phyloP scores from a whole-genome alignment of 331 rosid genomes.

The Malus hybrid region DNA sequence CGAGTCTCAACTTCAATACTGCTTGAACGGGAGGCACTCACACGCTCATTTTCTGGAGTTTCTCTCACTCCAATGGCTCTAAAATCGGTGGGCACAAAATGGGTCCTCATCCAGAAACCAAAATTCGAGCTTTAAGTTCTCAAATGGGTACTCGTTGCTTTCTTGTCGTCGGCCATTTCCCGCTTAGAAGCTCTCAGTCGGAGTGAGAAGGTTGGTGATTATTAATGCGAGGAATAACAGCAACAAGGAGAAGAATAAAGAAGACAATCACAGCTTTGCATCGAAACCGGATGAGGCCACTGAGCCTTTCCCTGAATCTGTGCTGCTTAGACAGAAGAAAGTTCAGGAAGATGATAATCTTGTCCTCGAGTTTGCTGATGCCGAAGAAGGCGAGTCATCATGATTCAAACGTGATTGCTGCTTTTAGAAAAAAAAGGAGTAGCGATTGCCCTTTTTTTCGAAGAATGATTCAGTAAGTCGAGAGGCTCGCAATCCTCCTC shows the following conservation, averaged over 20 bases:
- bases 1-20: not conserved
- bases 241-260: slow-evolving; percentile 31
- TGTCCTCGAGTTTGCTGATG: slow-evolving; percentile 84
- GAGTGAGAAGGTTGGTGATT: slow-evolving; percentile 34
- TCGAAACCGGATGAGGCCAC: slow-evolving; percentile 62
- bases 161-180: slow-evolving; percentile 23
- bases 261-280: slow-evolving; percentile 50
- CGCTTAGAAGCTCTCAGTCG: slow-evolving; percentile 11
- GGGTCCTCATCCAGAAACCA: slow-evolving; percentile 6
- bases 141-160: slow-evolving; percentile 23
- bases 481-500: too few species aligned
- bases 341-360: slow-evolving; percentile 63
- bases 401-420: slow-evolving; percentile 3
- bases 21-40: slow-evolving; percentile 38
- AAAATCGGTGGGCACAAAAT: slow-evolving; percentile 9
- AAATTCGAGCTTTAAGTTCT: slow-evolving; percentile 11
- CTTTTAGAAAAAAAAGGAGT: not conserved
- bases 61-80: slow-evolving; percentile 25
- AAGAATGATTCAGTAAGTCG: too few species aligned
- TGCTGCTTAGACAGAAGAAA: slow-evolving; percentile 70
- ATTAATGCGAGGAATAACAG: slow-evolving; percentile 37
- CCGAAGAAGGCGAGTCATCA: slow-evolving; percentile 53
- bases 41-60: slow-evolving; percentile 18
- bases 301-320: slow-evolving; percentile 86
- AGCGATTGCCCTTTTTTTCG: not conserved